These are phyloP conservation scores for Solanum sitiens DNA, from an alignment of 257 asterid genomes.

Conservation along the genomic window DNA sequence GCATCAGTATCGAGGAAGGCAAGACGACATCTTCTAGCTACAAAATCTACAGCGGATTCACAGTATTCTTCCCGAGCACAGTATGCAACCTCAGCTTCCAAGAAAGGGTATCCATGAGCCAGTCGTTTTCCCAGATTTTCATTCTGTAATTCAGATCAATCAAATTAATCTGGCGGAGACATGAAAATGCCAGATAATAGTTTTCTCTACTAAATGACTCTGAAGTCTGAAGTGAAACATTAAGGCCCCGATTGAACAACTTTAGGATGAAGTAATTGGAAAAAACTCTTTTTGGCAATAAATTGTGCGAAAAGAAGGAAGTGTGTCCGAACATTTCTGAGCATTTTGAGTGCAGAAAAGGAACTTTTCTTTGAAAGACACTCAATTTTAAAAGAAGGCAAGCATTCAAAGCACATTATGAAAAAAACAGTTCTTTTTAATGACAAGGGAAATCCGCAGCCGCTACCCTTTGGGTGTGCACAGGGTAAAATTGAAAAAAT, in stretches of 20 bases:
- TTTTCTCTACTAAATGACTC: neutral
- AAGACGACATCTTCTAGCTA: constrained; percentile 92
- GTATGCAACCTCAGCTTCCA: constrained; percentile 98
- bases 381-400: neutral
- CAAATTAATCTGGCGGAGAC: neutral
- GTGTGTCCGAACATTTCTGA: neutral
- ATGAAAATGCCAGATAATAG: neutral
- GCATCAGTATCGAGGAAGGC: constrained; percentile 98
- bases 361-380: neutral
- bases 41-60: constrained; percentile 87
- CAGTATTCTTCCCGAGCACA: constrained; percentile 94
- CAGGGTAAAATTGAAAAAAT: no score
- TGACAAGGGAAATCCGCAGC: no score
- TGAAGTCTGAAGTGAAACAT: neutral
- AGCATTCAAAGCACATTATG: neutral
- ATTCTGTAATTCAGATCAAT: constrained; percentile 28
- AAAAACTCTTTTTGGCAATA: neutral
- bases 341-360: neutral
- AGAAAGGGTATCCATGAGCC: constrained; percentile 94
- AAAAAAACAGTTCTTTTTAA: no score
- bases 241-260: neutral
- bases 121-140: constrained; percentile 92
- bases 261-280: neutral
- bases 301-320: neutral
- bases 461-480: no score